Conservation (phyloP, 1,284 basidiomycete species). For the Tetrapyrgos nigripes region DNA sequence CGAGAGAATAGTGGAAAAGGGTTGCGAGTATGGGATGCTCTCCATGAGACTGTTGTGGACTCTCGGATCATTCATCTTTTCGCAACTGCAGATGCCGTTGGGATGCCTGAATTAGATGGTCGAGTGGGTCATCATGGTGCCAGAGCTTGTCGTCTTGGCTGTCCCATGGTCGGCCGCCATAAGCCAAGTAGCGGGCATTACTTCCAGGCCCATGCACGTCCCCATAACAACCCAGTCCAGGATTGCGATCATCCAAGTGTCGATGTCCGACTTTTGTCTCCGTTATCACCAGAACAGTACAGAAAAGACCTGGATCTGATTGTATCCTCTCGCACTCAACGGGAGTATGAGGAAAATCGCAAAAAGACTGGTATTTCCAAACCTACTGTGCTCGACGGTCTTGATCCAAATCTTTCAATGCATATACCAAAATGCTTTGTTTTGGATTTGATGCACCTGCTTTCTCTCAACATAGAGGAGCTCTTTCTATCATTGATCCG, state of each 20-base stretch:
- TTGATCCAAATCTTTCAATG: slow-evolving; percentile 17
- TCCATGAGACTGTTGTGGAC: slow-evolving; percentile 1
- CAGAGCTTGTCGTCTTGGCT: slow-evolving; percentile 28
- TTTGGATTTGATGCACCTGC: slow-evolving; percentile 45
- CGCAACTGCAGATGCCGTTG: slow-evolving; percentile 26
- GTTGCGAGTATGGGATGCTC: slow-evolving; percentile 36
- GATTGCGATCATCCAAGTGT: neutral
- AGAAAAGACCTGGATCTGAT: slow-evolving; percentile 15
- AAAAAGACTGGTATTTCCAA: slow-evolving; percentile 32
- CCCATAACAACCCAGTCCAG: neutral
- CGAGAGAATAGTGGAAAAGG: slow-evolving; percentile 26
- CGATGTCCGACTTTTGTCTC: neutral
- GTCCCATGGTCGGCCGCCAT: slow-evolving; percentile 32
- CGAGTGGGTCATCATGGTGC: slow-evolving; percentile 28
- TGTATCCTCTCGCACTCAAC: slow-evolving; percentile 10
- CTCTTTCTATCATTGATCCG: slow-evolving; percentile 37
- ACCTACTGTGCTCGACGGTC: slow-evolving; percentile 30
- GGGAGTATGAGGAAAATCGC: slow-evolving; percentile 20
- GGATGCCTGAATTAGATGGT: slow-evolving; percentile 35
- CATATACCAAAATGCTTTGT: slow-evolving; percentile 35
- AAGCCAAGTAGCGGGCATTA: slow-evolving; percentile 27
- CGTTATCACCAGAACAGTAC: slow-evolving; percentile 13
- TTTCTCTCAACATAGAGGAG: slow-evolving; percentile 34
- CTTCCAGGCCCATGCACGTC: neutral
- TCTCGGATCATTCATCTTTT: slow-evolving; percentile 29